Evolutionary conservation across 345 rosid species (phyloP), one percentile per base, ranked within the genome.

Genomic region (Ceriops decandra): DNA sequence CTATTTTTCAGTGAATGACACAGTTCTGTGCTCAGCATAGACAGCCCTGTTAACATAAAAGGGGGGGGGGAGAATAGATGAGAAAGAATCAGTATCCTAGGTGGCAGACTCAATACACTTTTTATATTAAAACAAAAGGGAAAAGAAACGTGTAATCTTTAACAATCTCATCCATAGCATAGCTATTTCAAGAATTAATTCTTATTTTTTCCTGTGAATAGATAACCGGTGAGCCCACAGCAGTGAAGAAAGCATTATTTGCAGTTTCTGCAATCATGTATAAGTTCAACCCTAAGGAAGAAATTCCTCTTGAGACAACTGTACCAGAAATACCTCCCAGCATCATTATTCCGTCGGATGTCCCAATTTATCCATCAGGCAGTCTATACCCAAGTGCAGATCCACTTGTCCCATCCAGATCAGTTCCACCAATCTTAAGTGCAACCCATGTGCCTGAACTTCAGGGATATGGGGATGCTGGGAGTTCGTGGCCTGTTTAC

Each of bases 181-280:
- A 15, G 49, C 17, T 42, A 38, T 11, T 60, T 52, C 9, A 60
- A 51, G 24, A 17, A 22, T 49, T 64, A 47, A 2, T 69, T 32
- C 47, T 36, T 32, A 19, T 62, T 49, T 22, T 7, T 64, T 27
- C 17, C 64, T 52, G 15, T 82, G 56, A 60, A 67, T 75, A 91
- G 99, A 90, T 95, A 74, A 77, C 76, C 11, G 99, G 99, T 56
- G 97, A 88, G 67, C 21, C 92, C 9, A 93, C 82, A 27, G 81
- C 93, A 3, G 96, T 90, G 70, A 91, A 80, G 83, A 91, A 84
- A 78, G 98, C 99, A 19, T 75, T 95, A 46, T 90, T 82, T 77
- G 88, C 93, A 5, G 76, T 95, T 74, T 95, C 98, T 73, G 84
- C 93, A 7, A 95, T 95, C 60, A 90, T 91, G 89, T 95, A 91